Evolutionary conservation across 139 green algal species (phyloP).

Genomic region (Astrephomene gubernaculifera): DNA sequence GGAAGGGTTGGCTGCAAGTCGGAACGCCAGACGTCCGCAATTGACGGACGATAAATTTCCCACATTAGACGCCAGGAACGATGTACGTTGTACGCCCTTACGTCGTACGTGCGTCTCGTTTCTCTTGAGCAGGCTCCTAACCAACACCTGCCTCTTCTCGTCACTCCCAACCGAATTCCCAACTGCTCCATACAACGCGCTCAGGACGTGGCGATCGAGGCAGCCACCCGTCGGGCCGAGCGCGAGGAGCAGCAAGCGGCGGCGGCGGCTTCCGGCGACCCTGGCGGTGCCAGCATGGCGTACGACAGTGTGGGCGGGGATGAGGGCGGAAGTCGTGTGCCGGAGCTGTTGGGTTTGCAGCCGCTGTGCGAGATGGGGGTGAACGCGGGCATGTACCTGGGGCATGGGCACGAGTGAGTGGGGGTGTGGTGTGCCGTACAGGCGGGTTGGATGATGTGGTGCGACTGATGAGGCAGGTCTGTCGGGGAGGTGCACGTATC

Average conservation of each 20-base stretch:
- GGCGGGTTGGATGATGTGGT: no score
- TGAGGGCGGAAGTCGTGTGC: no score
- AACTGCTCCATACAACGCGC: neutral
- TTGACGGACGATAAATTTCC: neutral
- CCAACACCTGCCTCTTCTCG: neutral
- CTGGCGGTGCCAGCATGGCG: neutral
- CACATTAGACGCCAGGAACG: neutral
- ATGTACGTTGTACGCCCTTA: neutral
- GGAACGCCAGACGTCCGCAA: neutral
- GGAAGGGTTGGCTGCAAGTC: neutral
- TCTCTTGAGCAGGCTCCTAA: neutral
- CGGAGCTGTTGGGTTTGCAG: constrained; percentile 19
- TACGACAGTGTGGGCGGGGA: neutral
- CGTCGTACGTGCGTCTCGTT: neutral
- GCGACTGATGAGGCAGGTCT: no score
- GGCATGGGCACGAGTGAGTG: constrained; percentile 27
- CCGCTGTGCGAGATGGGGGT: constrained; percentile 1
- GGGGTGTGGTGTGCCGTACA: no score
- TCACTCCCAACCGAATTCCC: neutral
- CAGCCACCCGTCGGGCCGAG: neutral
- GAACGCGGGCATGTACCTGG: constrained; percentile 34
- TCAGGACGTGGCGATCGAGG: constrained; percentile 14
- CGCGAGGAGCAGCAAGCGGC: neutral
- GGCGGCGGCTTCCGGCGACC: neutral
- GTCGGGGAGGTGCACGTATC: no score